Evolutionary conservation across 2,329 filamentous ascomycete species (phyloP), one percentile per base, ranked within the genome.

Genomic region (Ascochyta clinopodiicola): DNA sequence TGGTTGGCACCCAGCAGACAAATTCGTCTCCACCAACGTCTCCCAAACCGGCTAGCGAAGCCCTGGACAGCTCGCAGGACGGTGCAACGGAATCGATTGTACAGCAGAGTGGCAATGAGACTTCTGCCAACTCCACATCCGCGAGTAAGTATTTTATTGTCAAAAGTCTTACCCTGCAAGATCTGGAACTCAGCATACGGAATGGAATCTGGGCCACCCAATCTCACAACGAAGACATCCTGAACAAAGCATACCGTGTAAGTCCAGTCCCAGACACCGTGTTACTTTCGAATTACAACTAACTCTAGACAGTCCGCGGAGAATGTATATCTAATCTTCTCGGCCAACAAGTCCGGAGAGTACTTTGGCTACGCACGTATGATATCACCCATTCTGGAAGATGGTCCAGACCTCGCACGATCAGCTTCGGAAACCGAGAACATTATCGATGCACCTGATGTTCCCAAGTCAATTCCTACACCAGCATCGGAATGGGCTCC

Each of bases 301-400:
- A 52, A 75, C 59, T 36, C 47, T 8, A 36, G 7, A 29, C 56
- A 96, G 92, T 80, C 82, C 9, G 86, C 88, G 13, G 91, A 96
- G 48, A 91, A 89, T 67, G 93, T 98, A 1, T 97, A 93, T 69
- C 81, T 98, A 27, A 86, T 98, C 13, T 98, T 98, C 74, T 98
- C 94, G 1, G 94, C 94, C 12, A 98, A 98, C 76, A 97, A 97
- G 70, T 97, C 94, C 0, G 94, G 94, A 12, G 94, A 97, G 75
- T 98, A 97, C 71, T 97, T 95, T 77, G 94, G 94, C 19, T 97
- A 96, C 70, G 94, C 93, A 19, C 87, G 90, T 34, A 98, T 98
- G 94, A 80, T 82, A 9, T 96, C 94, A 21, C 81, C 87, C 4
- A 96, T 97, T 67, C 88, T 89, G 64, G 85, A 93, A 50, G 90